phyloP scores from a whole-genome alignment of 2,329 filamentous ascomycete genomes.

The Aaosphaeria arxii region DNA sequence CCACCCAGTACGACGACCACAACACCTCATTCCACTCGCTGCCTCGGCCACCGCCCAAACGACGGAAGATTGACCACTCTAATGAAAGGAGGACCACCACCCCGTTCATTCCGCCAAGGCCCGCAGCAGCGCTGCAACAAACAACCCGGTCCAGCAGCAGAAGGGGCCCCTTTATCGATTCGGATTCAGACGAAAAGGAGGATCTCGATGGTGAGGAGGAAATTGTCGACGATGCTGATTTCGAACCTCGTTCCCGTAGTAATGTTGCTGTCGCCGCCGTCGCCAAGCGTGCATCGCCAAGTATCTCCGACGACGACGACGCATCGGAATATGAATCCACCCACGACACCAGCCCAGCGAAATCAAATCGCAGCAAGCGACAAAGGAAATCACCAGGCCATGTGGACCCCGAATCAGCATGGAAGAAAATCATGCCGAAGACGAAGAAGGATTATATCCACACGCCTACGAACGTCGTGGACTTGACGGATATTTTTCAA shows the following conservation, averaged over 20 bases:
- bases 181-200: conserved; percentile 1
- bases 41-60: conserved; percentile 32
- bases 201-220: conserved; percentile 3
- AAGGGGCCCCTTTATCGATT: background rate
- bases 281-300: background rate
- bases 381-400: conserved; percentile 5
- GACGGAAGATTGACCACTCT: conserved; percentile 26
- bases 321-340: background rate
- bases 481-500: conserved; percentile 40
- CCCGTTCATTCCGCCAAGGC: conserved; percentile 10
- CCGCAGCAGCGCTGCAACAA: conserved; percentile 4
- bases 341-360: background rate
- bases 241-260: background rate
- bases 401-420: conserved; percentile 11
- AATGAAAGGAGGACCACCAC: conserved; percentile 20
- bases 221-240: background rate
- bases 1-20: conserved; percentile 49
- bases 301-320: background rate
- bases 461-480: conserved; percentile 38
- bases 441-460: conserved; percentile 44
- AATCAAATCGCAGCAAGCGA: conserved; percentile 1
- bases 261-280: no score
- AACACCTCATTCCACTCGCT: conserved; percentile 29
- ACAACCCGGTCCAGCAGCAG: background rate
- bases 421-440: conserved; percentile 19